These are phyloP conservation scores for Cutaneotrichosporon daszewskae DNA, from an alignment of 1,284 basidiomycete species.

Conservation along the genomic window DNA sequence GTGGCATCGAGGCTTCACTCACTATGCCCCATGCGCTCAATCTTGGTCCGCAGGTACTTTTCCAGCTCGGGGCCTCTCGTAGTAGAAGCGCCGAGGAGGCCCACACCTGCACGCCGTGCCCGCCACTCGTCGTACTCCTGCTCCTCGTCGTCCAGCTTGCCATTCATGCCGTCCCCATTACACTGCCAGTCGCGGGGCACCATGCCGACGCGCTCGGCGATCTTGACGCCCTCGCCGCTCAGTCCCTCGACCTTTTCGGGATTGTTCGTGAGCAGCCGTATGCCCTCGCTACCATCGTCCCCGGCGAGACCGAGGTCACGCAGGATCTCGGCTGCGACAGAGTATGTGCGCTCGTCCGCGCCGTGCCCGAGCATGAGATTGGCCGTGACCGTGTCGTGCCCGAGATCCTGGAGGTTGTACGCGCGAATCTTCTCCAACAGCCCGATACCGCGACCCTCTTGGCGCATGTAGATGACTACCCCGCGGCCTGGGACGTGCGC, in stretches of 20 bases:
- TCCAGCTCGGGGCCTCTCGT: slow-evolving; percentile 84
- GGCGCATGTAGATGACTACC: slow-evolving; percentile 93
- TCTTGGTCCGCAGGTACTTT: slow-evolving; percentile 92
- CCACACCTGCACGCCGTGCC: slow-evolving; percentile 61
- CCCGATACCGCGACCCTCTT: slow-evolving; percentile 98
- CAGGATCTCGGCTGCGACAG: slow-evolving; percentile 83
- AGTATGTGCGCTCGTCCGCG: slow-evolving; percentile 91
- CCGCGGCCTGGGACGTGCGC: slow-evolving; percentile 64
- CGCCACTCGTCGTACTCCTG: slow-evolving; percentile 49
- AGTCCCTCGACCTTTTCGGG: slow-evolving; percentile 92
- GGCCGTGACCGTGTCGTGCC: slow-evolving; percentile 95
- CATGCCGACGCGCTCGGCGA: slow-evolving; percentile 87
- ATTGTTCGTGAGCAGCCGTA: slow-evolving; percentile 91
- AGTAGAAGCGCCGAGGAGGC: slow-evolving; percentile 74
- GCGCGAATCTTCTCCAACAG: slow-evolving; percentile 92
- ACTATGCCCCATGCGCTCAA: slow-evolving; percentile 90
- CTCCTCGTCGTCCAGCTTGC: slow-evolving; percentile 31
- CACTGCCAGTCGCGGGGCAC: slow-evolving; percentile 81
- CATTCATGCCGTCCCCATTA: slow-evolving; percentile 9
- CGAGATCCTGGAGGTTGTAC: slow-evolving; percentile 97
- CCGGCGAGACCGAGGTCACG: slow-evolving; percentile 74
- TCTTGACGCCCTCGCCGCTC: slow-evolving; percentile 70
- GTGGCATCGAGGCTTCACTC: slow-evolving; percentile 21
- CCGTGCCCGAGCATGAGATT: slow-evolving; percentile 92
- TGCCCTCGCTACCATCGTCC: slow-evolving; percentile 56